Evolutionary conservation across 2,329 filamentous ascomycete species (phyloP), one percentile per base, ranked within the genome.

Genomic region (Beauveria asiatica): DNA sequence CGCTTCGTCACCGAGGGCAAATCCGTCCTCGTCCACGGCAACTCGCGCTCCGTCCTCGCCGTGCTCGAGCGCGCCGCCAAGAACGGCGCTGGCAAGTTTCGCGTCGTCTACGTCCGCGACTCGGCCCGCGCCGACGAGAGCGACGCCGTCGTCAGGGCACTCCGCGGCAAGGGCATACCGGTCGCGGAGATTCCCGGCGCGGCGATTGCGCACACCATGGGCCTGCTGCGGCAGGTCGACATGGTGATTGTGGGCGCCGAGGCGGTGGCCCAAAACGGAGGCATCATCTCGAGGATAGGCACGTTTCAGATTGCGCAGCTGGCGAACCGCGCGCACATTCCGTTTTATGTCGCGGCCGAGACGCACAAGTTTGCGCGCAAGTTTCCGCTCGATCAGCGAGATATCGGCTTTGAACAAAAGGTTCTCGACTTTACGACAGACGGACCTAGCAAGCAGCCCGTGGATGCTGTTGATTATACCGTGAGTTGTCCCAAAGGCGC

Each of bases 311-410:
- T 97, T 66, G 92, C 90, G 2, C 78, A 91, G 66, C 77, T 97
- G 57, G 92, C 92, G 5, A 86, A 87, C 67, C 72, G 74, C 30
- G 78, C 78, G 49, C 84, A 86, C 44, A 86, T 90, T 64, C 89
- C 89, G 0, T 90, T 97, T 67, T 96, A 95, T 69, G 92, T 96
- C 19, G 92, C 94, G 5, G 89, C 89, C 1, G 94, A 99, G 77
- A 95, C 90, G 68, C 94, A 99, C 79, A 99, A 99, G 76, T 97
- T 99, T 70, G 91, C 95, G 50, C 83, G 92, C 67, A 81, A 94
- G 59, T 94, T 92, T 68, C 90, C 93, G 1, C 76, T 94, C 23
- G 85, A 87, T 64, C 91, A 96, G 74, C 84, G 87, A 62, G 89
- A 94, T 69, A 77, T 96, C 61, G 89, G 89, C 0, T 77, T 96